Evolutionary conservation across 2,329 filamentous ascomycete species (phyloP), one percentile per base, ranked within the genome.

Genomic region (Fusarium cyanostomum): DNA sequence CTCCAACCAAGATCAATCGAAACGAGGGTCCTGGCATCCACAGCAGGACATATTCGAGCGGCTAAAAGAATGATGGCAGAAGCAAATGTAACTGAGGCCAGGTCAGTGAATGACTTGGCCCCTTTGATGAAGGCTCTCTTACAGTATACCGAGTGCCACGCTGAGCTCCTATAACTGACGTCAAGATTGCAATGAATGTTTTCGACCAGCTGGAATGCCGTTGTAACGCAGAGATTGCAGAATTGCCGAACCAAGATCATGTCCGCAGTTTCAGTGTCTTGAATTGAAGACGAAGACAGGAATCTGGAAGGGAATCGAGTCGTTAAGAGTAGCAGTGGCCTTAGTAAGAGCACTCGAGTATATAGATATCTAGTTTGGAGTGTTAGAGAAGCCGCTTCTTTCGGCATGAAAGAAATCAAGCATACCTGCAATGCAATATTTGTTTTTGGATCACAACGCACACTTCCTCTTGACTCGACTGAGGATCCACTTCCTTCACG

Each of bases 91-190:
- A 48, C 44, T 48, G 5, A 3, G 3, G 6, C 10, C 10, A 2
- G 0, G 8, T 45, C 15, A 46, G 43, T 12, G 5, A 34, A 30
- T 4, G 7, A 3, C 7, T 16, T n/a, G 13, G 13, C 7, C 11
- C 13, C 13, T 5, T 1, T 7, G 2, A 21, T 21, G 3, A 8
- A 24, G 7, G 13, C 15, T n/a, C 35, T 9, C 43, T 35, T 3
- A 34, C 43, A 46, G 18, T 46, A 46, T 26, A 34, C 43, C 7
- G 43, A 34, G 10, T 44, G 42, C 42, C 42, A 44, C 5, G 42
- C 42, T 0, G 28, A 44, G 7, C 42, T 44, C 10, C 42, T 44
- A 2, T 44, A 44, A 12, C 27, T 44, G 6, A 28, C 31, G 3
- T 44, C 27, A 6, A 44, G 42, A 4, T 44, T 44, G 2, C 18